phyloP scores from a whole-genome alignment of 2,329 filamentous ascomycete genomes.

The Magnaporthales sp. region DNA sequence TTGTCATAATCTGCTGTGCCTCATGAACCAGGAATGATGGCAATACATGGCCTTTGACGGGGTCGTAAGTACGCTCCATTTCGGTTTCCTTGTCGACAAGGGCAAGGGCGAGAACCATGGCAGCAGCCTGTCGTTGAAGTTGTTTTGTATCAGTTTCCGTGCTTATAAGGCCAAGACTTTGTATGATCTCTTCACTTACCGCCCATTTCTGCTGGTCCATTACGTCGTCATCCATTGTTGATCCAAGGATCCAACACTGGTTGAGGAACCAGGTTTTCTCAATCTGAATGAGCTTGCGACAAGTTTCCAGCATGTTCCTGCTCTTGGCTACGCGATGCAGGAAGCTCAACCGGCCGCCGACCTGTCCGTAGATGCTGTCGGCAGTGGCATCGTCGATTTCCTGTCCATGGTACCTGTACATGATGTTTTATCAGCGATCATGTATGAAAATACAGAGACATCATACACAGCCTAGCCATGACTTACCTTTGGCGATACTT shows the following conservation, averaged over 20 bases:
- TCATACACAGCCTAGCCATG: constrained; percentile 13
- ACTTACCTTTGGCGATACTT: constrained; percentile 53
- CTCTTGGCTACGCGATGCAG: constrained; percentile 87
- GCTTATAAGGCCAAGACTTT: background rate
- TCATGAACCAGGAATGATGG: constrained; percentile 75
- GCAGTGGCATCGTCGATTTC: constrained; percentile 44
- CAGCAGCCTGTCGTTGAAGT: constrained; percentile 54
- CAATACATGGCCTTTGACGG: constrained; percentile 61
- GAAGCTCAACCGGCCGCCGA: constrained; percentile 84
- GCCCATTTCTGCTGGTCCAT: constrained; percentile 81
- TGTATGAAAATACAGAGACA: background rate
- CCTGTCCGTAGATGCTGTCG: constrained; percentile 72
- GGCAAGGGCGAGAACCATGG: constrained; percentile 82
- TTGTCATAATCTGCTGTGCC: constrained; percentile 88
- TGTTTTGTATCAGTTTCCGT: background rate
- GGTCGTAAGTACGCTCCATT: constrained; percentile 58
- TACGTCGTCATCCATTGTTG: constrained; percentile 60
- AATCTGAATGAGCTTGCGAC: constrained; percentile 53
- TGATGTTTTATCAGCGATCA: background rate
- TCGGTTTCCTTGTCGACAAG: constrained; percentile 75
- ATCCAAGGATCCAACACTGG: constrained; percentile 65
- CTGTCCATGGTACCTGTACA: constrained; percentile 60
- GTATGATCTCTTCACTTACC: constrained; percentile 38
- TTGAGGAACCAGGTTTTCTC: constrained; percentile 74
- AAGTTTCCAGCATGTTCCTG: constrained; percentile 68